Percentiles rank a stretch among this genome's conserved stretches.
phyloP scores from a whole-genome alignment of 257 asterid species.

The Asclepias syriaca region DNA sequence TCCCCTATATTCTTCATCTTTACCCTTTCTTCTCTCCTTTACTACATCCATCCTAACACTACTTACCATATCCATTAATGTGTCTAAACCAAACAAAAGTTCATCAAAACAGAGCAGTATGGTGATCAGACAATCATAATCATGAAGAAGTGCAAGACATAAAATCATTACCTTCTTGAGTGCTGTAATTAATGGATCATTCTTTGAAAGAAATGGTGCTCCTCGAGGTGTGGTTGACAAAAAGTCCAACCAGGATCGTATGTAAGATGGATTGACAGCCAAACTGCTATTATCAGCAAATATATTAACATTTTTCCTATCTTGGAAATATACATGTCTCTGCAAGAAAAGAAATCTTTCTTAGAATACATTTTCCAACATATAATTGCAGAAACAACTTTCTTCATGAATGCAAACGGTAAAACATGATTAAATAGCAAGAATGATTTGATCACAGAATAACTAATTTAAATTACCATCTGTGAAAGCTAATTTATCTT shows the following conservation, averaged over 20 bases:
- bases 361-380: slow-evolving; percentile 3
- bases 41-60: background rate
- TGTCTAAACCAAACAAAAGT: background rate
- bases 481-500: background rate
- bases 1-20: background rate
- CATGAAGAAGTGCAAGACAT: background rate
- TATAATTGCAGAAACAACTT: background rate
- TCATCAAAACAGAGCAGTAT: background rate
- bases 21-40: background rate
- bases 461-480: background rate
- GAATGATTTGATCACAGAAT: background rate
- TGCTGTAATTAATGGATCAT: slow-evolving; percentile 69
- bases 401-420: background rate
- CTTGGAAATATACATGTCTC: slow-evolving; percentile 74
- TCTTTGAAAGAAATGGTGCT: slow-evolving; percentile 72
- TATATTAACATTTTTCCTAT: slow-evolving; percentile 51
- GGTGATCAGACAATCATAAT: background rate
- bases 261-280: slow-evolving; percentile 74
- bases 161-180: slow-evolving; percentile 55
- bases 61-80: background rate
- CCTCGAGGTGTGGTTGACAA: slow-evolving; percentile 82
- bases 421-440: background rate
- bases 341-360: slow-evolving; percentile 26
- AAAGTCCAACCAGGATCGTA: slow-evolving; percentile 75
- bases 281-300: slow-evolving; percentile 82